Conservation (phyloP, 345 rosid genomes). For the Linum usitatissimum region DNA sequence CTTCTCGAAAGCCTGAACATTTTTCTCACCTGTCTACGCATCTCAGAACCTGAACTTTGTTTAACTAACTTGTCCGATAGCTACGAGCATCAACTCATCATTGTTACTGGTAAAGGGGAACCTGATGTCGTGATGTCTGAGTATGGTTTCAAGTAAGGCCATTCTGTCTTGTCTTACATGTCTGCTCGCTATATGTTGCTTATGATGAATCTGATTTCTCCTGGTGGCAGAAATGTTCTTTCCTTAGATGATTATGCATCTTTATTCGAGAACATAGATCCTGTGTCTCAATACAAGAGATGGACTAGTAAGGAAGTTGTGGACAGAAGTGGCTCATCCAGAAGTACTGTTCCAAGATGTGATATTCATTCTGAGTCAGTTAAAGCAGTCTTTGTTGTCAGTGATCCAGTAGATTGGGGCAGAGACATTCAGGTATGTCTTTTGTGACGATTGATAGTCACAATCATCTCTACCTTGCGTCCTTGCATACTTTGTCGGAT, state of each 20-base stretch:
- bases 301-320: constrained; percentile 23
- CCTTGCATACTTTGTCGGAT: neutral
- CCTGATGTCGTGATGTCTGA: constrained; percentile 40
- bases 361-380: constrained; percentile 23
- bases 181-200: neutral
- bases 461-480: neutral
- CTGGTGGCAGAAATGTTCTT: constrained; percentile 32
- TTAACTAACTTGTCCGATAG: constrained; percentile 11
- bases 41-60: neutral
- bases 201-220: constrained; percentile 5
- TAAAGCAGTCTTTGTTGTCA: constrained; percentile 33
- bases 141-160: constrained; percentile 43
- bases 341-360: constrained; percentile 8
- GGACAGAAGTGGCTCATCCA: constrained; percentile 4
- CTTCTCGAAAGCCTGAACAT: neutral
- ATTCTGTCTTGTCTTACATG: constrained; percentile 4
- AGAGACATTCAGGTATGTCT: constrained; percentile 35
- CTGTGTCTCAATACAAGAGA: constrained; percentile 33
- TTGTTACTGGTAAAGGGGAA: constrained; percentile 48
- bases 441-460: neutral
- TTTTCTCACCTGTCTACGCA: neutral
- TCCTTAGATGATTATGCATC: constrained; percentile 39
- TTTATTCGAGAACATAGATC: constrained; percentile 35
- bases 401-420: constrained; percentile 51
- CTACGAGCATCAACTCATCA: constrained; percentile 33